A percentile compares a stretch with the other conserved stretches of the same genome.
phyloP scores from a whole-genome alignment of 139 green algal genomes.

The Volvox reticuliferus region DNA sequence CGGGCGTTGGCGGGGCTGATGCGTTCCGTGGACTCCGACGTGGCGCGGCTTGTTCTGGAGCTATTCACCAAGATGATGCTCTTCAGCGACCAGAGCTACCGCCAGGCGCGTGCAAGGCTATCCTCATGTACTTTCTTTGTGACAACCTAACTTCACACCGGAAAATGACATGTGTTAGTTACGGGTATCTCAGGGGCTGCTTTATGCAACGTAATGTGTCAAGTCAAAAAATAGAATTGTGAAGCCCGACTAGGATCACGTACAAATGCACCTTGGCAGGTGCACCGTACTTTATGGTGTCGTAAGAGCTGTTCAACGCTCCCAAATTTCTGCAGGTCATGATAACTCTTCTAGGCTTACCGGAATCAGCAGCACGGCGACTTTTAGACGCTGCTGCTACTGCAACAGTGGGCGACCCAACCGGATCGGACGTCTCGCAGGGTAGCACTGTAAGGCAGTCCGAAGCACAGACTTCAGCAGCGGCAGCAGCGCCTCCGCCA shows the following conservation, averaged over 20 bases:
- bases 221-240: too few relatives aligned
- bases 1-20: slow-evolving; percentile 9
- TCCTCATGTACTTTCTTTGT: too few relatives aligned
- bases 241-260: too few relatives aligned
- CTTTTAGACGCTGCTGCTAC: too few relatives aligned
- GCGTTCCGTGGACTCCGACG: slow-evolving; percentile 15
- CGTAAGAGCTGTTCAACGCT: neutral
- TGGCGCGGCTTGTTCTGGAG: slow-evolving; percentile 7
- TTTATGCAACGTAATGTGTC: too few relatives aligned
- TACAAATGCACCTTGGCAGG: too few relatives aligned
- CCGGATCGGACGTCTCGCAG: too few relatives aligned
- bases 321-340: neutral
- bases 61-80: slow-evolving; percentile 25
- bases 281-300: too few relatives aligned
- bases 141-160: too few relatives aligned
- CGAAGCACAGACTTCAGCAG: neutral
- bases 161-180: too few relatives aligned
- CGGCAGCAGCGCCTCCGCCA: neutral
- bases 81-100: slow-evolving; percentile 4
- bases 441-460: neutral
- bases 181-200: too few relatives aligned
- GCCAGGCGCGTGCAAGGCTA: neutral
- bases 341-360: slow-evolving; percentile 31
- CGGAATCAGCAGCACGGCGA: neutral
- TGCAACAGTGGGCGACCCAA: too few relatives aligned